These are phyloP conservation scores for Cytospora mali DNA, from an alignment of 2,329 filamentous ascomycete species.

Conservation along the genomic window DNA sequence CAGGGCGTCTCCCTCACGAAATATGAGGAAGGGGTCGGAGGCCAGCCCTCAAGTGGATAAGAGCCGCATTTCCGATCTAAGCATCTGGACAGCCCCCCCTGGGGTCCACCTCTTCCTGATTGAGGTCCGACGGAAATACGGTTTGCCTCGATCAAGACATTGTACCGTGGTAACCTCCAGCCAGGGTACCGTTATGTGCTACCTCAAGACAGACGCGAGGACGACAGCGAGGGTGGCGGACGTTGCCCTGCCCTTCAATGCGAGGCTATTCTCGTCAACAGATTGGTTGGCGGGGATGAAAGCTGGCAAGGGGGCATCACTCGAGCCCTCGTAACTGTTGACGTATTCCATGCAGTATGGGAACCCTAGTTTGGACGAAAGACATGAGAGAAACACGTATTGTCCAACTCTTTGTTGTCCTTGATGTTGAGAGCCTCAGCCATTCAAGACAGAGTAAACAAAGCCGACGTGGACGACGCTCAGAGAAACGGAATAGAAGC, in stretches of 20 bases:
- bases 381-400: background rate
- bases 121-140: background rate
- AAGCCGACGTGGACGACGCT: background rate
- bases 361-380: conserved; percentile 9
- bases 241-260: background rate
- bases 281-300: background rate
- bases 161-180: background rate
- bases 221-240: background rate
- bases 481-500: background rate
- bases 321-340: conserved; percentile 13
- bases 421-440: background rate
- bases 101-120: conserved; percentile 10
- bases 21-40: conserved; percentile 10
- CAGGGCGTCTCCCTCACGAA: background rate
- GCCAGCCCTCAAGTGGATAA: conserved; percentile 1
- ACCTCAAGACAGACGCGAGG: background rate
- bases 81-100: conserved; percentile 10
- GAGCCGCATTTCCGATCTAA: conserved; percentile 17
- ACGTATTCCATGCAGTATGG: background rate
- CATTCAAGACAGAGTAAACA: conserved; percentile 9
- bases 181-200: background rate
- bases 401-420: background rate
- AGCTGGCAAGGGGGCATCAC: background rate
- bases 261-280: background rate
- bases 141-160: background rate